phyloP scores from a whole-genome alignment of 2,329 filamentous ascomycete species.

The Polychaeton citri region DNA sequence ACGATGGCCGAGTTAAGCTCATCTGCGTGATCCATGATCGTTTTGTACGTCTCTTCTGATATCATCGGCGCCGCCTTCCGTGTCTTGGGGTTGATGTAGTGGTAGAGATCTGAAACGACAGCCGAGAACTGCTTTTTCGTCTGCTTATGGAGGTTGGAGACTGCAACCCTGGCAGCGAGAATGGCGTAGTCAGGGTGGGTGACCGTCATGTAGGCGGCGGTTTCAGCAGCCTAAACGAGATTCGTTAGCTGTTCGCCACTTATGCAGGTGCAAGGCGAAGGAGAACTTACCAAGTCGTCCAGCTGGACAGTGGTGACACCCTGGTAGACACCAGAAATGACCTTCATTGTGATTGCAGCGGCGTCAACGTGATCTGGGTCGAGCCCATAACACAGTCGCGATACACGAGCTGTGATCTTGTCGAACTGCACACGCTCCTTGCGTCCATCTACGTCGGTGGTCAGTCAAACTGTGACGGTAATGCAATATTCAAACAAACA shows the following conservation, averaged over 20 bases:
- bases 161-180: conserved; percentile 92
- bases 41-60: conserved; percentile 77
- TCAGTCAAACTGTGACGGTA: conserved; percentile 10
- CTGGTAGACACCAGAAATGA: conserved; percentile 98
- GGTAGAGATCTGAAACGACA: conserved; percentile 82
- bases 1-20: conserved; percentile 98
- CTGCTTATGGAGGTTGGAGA: conserved; percentile 99
- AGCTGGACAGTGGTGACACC: conserved; percentile 94
- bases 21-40: conserved; percentile 88
- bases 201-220: conserved; percentile 98
- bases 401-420: conserved; percentile 98
- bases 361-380: conserved; percentile 94
- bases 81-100: conserved; percentile 95
- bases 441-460: conserved; percentile 62
- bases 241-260: too few species aligned
- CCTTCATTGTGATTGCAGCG: conserved; percentile 96
- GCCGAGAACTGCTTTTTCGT: conserved; percentile 99
- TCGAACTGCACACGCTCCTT: conserved; percentile 99
- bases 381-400: conserved; percentile 91
- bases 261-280: too few species aligned
- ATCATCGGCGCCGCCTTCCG: conserved; percentile 80
- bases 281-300: conserved; percentile 72
- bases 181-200: conserved; percentile 99
- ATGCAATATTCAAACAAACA: background rate
- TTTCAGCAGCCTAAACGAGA: conserved; percentile 51